These are phyloP conservation scores for Ananas comosus DNA, from an alignment of 176 grass and related monocot genomes.

Conservation along the genomic window DNA sequence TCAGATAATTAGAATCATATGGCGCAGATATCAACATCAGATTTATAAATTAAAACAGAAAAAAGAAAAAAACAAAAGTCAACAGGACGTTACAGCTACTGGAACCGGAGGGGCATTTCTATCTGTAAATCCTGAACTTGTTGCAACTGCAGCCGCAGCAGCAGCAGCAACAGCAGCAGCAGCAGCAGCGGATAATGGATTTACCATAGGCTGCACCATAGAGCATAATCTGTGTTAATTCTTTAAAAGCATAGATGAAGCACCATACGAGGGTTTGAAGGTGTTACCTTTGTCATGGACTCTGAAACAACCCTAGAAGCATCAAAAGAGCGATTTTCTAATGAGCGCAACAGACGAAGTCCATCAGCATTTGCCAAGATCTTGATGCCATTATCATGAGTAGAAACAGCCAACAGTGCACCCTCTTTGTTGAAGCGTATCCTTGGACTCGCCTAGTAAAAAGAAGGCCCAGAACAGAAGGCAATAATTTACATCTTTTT, in stretches of 20 bases:
- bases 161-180: slow-evolving; percentile 38
- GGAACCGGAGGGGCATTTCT: slow-evolving; percentile 36
- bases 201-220: slow-evolving; percentile 72
- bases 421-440: slow-evolving; percentile 31
- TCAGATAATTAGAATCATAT: background rate
- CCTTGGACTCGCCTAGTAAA: slow-evolving; percentile 13
- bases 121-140: slow-evolving; percentile 40
- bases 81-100: slow-evolving; percentile 60
- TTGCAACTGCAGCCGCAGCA: slow-evolving; percentile 43
- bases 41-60: background rate
- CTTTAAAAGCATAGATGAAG: background rate
- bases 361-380: slow-evolving; percentile 29
- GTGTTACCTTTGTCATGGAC: slow-evolving; percentile 64
- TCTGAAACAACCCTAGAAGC: slow-evolving; percentile 70
- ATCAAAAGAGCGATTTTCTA: slow-evolving; percentile 19
- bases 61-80: slow-evolving; percentile 1
- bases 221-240: slow-evolving; percentile 3
- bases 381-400: slow-evolving; percentile 19
- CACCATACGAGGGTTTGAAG: background rate
- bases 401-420: slow-evolving; percentile 25
- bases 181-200: slow-evolving; percentile 54
- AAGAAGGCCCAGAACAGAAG: background rate
- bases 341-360: background rate
- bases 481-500: background rate
- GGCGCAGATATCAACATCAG: background rate